Evolutionary conservation across 2,329 filamentous ascomycete species (phyloP).

Genomic region (Geosmithia morbida): DNA sequence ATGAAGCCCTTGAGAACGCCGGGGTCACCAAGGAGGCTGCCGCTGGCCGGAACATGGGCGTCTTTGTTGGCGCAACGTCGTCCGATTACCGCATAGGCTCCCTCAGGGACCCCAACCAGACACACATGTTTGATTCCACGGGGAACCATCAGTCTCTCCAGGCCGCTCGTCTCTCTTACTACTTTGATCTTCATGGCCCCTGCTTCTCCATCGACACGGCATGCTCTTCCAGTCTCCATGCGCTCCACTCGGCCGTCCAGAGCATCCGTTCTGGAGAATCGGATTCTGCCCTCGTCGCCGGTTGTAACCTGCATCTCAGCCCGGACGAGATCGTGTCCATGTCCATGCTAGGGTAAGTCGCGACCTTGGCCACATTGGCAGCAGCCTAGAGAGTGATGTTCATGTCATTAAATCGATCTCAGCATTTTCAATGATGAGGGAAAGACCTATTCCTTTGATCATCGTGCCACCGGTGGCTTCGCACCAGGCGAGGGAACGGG

Average conservation of each 20-base stretch:
- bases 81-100: conserved; percentile 32
- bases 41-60: conserved; percentile 31
- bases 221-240: conserved; percentile 31
- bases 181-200: conserved; percentile 36
- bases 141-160: conserved; percentile 23
- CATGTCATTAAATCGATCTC: conserved; percentile 5
- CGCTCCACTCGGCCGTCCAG: conserved; percentile 32
- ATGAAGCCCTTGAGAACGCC: conserved; percentile 38
- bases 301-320: conserved; percentile 4
- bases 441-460: neutral
- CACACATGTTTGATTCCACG: conserved; percentile 16
- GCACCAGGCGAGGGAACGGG: conserved; percentile 45
- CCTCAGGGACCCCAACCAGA: conserved; percentile 27
- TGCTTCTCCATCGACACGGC: conserved; percentile 35
- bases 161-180: conserved; percentile 36
- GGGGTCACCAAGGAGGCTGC: conserved; percentile 31
- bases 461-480: conserved; percentile 27
- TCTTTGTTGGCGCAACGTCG: conserved; percentile 31
- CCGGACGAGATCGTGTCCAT: conserved; percentile 15
- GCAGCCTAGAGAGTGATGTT: neutral
- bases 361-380: neutral
- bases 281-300: neutral
- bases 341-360: conserved; percentile 6
- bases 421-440: neutral
- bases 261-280: conserved; percentile 21